Percentiles rank a stretch among this genome's conserved stretches.
Evolutionary conservation across 2,329 filamentous ascomycete genomes (phyloP).

Genomic region (Plectosphaerella sp.): DNA sequence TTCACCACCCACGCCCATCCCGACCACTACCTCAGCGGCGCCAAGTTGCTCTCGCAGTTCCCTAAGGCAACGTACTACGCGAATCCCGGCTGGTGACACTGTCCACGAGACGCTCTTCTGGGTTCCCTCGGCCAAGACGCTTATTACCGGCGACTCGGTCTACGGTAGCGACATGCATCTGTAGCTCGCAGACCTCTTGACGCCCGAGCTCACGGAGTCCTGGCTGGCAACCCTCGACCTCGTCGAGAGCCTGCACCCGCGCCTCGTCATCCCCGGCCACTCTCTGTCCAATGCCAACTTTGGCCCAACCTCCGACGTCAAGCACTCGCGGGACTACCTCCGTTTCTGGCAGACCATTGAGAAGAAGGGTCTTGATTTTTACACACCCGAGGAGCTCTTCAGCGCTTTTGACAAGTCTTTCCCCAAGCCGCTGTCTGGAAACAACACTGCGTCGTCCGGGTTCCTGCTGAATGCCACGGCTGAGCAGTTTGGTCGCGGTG

Average conservation of each 20-base stretch:
- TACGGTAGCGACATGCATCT: constrained; percentile 7
- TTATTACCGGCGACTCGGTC: constrained; percentile 7
- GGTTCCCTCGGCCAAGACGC: constrained; percentile 4
- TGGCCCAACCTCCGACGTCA: neutral
- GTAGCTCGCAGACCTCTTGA: constrained; percentile 9
- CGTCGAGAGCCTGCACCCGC: neutral
- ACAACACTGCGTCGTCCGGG: neutral
- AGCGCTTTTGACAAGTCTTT: neutral
- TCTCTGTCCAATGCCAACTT: constrained; percentile 1
- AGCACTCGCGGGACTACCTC: constrained; percentile 5
- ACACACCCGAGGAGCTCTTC: constrained; percentile 3
- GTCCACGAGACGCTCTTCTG: constrained; percentile 6
- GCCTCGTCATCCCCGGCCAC: constrained; percentile 4
- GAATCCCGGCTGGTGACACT: constrained; percentile 5
- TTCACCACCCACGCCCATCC: constrained; percentile 6
- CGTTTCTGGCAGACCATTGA: constrained; percentile 8
- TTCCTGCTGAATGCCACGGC: constrained; percentile 5
- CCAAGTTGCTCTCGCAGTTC: constrained; percentile 4
- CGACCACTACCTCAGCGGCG: constrained; percentile 8
- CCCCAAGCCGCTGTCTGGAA: neutral
- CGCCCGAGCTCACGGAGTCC: constrained; percentile 3
- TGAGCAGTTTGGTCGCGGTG: constrained; percentile 6
- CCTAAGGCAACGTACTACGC: constrained; percentile 7
- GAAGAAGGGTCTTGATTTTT: constrained; percentile 3
- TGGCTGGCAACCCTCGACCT: constrained; percentile 8